Evolutionary conservation across 78 protist genomes (phyloP).

Genomic region (Isochrysis galbana): DNA sequence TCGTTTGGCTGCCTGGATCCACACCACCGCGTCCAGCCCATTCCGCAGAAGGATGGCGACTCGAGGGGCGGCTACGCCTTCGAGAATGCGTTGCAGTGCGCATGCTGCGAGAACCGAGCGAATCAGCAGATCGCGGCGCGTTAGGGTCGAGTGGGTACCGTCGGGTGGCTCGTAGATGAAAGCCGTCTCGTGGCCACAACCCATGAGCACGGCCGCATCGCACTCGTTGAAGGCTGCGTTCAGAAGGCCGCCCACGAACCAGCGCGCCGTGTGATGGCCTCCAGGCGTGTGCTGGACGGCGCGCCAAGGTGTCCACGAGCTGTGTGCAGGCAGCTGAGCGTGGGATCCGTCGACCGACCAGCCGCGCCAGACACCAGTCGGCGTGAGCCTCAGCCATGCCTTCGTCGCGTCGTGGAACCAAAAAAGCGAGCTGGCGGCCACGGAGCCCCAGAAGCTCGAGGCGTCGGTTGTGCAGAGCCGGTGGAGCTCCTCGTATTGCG

Average conservation of each 20-base stretch:
- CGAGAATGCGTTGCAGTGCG: neutral
- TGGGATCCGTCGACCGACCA: neutral
- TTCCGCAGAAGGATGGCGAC: neutral
- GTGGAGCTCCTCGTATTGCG: too few relatives aligned
- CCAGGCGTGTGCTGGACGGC: neutral
- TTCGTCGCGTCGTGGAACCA: neutral
- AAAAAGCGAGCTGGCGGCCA: neutral
- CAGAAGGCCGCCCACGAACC: neutral
- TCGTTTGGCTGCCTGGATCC: neutral
- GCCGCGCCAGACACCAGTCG: neutral
- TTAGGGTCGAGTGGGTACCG: neutral
- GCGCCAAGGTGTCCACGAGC: neutral
- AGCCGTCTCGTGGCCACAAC: neutral
- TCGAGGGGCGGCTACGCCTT: neutral
- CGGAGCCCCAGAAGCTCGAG: neutral
- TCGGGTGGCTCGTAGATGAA: neutral
- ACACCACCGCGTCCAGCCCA: neutral
- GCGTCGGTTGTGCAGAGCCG: neutral
- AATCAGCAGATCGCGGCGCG: neutral
- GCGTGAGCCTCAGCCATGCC: neutral
- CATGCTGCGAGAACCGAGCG: neutral
- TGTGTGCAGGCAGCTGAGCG: neutral
- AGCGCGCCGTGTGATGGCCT: neutral
- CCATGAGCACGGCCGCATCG: neutral
- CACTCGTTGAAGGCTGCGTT: neutral